Base-by-base conservation (phyloP, 139 green algal genomes). In the Tetraselmis chui region DNA sequence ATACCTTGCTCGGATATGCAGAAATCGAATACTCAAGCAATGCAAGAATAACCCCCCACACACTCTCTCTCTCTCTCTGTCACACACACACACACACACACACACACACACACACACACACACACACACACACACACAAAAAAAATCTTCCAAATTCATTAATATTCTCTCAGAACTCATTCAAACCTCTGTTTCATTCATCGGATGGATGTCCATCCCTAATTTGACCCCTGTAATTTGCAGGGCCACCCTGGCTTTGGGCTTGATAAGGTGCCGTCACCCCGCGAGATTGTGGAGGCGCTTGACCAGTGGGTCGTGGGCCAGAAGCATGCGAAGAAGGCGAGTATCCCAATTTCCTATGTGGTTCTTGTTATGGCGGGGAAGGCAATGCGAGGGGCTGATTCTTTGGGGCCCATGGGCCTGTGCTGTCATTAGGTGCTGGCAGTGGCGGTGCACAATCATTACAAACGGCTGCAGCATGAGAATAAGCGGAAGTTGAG, bases 361-460 rank as follows among this genome's bases (percentile, higher is more conserved):
- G 28, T 2, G 2, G 2, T 27, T 18, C 31, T 82, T 25, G 26
- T 26, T 81, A 25, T 11, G n/a, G 1, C 29, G 2, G 76, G 23
- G 23, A 25, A 31, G 28, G 18, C 2, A 29, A 2, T 2, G 18
- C 76, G 28, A 26, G 76, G 26, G n/a, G 27, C 76, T n/a, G n/a
- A n/a, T n/a, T n/a, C n/a, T n/a, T n/a, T n/a, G n/a, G n/a, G n/a
- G n/a, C n/a, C n/a, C n/a, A n/a, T n/a, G n/a, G n/a, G n/a, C n/a
- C n/a, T n/a, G n/a, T 29, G 23, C 27, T 79, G 1, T 30, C 22
- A 75, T 76, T 80, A 87, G 83, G 88, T 91, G 74, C 89, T 98
- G 79, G 88, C 93, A 1, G 94, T 98, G 2, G 94, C 92, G 5
- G 92, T 96, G 80, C 89, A 97, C 88, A 97, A 97, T 87, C 94